phyloP scores from a whole-genome alignment of 2,329 filamentous ascomycete species.

The Hymenotorrendiella dingleyae region DNA sequence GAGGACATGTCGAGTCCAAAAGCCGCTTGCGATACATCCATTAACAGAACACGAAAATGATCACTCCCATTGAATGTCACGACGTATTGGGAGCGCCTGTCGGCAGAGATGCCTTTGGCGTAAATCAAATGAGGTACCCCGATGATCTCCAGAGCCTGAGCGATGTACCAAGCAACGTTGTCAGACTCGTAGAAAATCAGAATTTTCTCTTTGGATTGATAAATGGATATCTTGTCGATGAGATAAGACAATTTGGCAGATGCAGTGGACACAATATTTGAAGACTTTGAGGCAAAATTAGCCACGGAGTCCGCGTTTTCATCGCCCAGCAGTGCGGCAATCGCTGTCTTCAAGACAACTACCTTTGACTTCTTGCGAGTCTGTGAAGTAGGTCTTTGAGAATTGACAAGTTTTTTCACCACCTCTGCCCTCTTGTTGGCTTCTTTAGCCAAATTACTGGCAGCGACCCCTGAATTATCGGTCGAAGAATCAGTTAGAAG shows the following conservation, averaged over 20 bases:
- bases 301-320: no score
- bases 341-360: neutral
- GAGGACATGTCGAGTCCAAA: constrained; percentile 80
- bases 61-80: constrained; percentile 59
- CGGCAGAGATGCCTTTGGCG: constrained; percentile 53
- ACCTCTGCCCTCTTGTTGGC: no score
- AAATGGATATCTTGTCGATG: constrained; percentile 61
- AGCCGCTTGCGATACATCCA: constrained; percentile 86
- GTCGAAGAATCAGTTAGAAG: neutral
- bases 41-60: constrained; percentile 62
- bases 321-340: neutral
- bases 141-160: constrained; percentile 71
- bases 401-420: no score
- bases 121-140: constrained; percentile 61
- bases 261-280: constrained; percentile 62
- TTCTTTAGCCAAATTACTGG: no score
- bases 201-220: constrained; percentile 74
- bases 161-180: constrained; percentile 80
- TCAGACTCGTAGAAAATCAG: constrained; percentile 89
- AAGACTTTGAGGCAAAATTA: constrained; percentile 18
- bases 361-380: no score
- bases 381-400: no score
- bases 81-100: constrained; percentile 68
- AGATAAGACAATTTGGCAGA: constrained; percentile 87
- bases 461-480: neutral